Conservation (phyloP, 2,329 filamentous ascomycete genomes). For the Alternaria arbusti region DNA sequence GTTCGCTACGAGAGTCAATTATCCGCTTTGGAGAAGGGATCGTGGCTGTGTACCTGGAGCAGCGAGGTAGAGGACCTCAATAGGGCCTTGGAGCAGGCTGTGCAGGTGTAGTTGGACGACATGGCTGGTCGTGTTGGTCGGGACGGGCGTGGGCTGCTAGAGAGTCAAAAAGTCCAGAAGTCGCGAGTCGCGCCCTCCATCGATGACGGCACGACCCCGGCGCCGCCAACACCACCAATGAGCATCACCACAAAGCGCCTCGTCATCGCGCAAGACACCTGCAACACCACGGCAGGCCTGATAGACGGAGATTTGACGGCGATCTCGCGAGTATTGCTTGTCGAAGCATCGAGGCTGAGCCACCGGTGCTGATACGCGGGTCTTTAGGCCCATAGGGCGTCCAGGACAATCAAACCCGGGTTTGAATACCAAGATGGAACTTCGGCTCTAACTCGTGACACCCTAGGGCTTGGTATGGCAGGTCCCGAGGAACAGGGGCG, state of each 20-base stretch:
- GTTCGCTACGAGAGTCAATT: constrained; percentile 32
- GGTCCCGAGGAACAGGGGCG: constrained; percentile 8
- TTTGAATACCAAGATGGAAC: constrained; percentile 5
- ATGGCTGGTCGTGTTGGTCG: constrained; percentile 30
- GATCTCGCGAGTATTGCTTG: background rate
- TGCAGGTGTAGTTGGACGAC: constrained; percentile 47
- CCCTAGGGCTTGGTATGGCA: constrained; percentile 8
- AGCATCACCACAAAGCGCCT: constrained; percentile 11
- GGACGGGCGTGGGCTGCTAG: constrained; percentile 2
- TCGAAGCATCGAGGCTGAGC: background rate
- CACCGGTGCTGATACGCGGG: background rate
- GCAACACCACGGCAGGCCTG: constrained; percentile 1
- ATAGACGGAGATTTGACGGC: background rate
- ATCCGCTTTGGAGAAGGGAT: background rate
- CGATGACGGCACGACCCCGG: constrained; percentile 42
- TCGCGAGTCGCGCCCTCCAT: constrained; percentile 35
- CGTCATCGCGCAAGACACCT: background rate
- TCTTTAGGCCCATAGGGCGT: background rate
- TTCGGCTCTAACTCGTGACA: background rate
- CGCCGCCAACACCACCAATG: constrained; percentile 16
- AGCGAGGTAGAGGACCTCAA: constrained; percentile 18
- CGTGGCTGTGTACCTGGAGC: constrained; percentile 25
- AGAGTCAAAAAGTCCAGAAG: constrained; percentile 26
- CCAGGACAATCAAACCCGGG: background rate
- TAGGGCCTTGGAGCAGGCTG: constrained; percentile 42